A percentile compares a stretch with the other conserved stretches of the same genome.
Conservation (phyloP, 495 filamentous ascomycete genomes). For the Xylaria telfairii region DNA sequence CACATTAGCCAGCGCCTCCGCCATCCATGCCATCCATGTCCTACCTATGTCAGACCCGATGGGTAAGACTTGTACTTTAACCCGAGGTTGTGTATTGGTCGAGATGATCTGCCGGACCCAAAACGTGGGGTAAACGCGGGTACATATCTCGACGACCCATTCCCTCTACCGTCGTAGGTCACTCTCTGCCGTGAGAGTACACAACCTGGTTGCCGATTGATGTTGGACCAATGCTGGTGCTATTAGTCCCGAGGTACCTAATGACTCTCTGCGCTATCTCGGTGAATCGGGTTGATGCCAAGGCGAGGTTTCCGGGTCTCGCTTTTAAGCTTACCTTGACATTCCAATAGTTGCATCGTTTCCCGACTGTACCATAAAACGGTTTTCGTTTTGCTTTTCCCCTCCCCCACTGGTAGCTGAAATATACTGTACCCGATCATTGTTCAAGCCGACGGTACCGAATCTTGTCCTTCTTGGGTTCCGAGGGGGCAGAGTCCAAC, state of each 20-base stretch:
- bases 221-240: neutral
- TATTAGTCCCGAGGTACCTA: neutral
- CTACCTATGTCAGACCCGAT: neutral
- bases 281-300: slow-evolving; percentile 6
- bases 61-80: slow-evolving; percentile 27
- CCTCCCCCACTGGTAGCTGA: neutral
- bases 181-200: neutral
- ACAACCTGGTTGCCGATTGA: neutral
- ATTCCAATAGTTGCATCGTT: neutral
- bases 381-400: neutral
- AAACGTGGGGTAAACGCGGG: slow-evolving; percentile 36
- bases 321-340: neutral
- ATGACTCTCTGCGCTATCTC: neutral
- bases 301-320: neutral
- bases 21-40: too few relatives aligned
- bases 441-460: neutral
- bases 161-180: slow-evolving; percentile 25
- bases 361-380: neutral
- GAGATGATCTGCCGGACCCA: slow-evolving; percentile 37
- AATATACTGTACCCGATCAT: neutral
- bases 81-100: slow-evolving; percentile 30
- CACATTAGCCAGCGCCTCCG: neutral
- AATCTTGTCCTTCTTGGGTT: neutral
- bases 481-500: too few relatives aligned
- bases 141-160: slow-evolving; percentile 23